Conservation (phyloP, 176 grass and related monocot genomes). For the Carex scoparia region DNA sequence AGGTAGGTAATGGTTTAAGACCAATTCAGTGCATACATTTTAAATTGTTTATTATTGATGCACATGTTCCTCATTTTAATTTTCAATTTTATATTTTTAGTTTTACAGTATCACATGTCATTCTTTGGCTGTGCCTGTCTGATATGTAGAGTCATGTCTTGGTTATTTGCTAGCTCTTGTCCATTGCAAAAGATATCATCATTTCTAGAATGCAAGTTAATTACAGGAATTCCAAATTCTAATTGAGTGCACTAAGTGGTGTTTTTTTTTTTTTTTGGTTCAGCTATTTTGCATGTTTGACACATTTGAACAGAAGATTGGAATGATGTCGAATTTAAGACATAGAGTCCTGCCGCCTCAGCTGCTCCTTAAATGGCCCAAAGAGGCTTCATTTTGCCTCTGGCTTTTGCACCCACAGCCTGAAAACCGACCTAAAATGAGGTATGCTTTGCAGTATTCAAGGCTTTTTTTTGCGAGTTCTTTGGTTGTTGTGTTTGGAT, state of each 20-base stretch:
- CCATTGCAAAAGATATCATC: not conserved
- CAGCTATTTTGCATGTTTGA: constrained; percentile 87
- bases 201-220: not conserved
- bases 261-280: not conserved
- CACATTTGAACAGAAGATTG: constrained; percentile 69
- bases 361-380: constrained; percentile 80
- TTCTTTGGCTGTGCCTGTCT: not conserved
- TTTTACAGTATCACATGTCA: not conserved
- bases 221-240: not conserved
- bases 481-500: not conserved
- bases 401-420: constrained; percentile 87
- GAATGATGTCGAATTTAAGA: constrained; percentile 76
- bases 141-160: not conserved
- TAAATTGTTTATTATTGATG: not conserved
- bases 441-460: constrained; percentile 30
- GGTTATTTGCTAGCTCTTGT: not conserved
- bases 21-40: not conserved
- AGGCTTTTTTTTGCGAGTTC: not conserved
- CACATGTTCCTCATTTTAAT: not conserved
- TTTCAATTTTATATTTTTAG: not conserved
- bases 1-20: not conserved
- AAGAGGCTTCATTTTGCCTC: constrained; percentile 94
- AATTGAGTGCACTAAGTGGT: not conserved
- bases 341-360: constrained; percentile 74
- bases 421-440: constrained; percentile 73